Evolutionary conservation across 768 basidiomycete species (phyloP).

Genomic region (Pleurotus sapidus): DNA sequence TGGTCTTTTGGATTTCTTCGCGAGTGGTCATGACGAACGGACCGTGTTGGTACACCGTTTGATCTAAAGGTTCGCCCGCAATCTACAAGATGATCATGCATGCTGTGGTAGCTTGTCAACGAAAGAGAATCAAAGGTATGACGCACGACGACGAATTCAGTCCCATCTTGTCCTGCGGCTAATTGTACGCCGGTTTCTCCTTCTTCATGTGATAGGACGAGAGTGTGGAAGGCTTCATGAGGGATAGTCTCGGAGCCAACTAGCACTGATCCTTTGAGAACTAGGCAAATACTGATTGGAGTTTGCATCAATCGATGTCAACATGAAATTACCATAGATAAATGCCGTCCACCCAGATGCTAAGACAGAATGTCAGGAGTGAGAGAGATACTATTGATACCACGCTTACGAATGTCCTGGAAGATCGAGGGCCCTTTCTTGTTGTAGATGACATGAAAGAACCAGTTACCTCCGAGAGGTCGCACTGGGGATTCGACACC

Average conservation of each 20-base stretch:
- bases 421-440: conserved; percentile 59
- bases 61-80: conserved; percentile 87
- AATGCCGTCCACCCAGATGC: conserved; percentile 90
- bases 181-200: conserved; percentile 70
- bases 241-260: conserved; percentile 50
- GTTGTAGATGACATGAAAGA: conserved; percentile 73
- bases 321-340: conserved; percentile 60
- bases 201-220: conserved; percentile 67
- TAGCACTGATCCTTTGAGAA: conserved; percentile 61
- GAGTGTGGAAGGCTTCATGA: conserved; percentile 68
- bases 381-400: not conserved
- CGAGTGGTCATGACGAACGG: conserved; percentile 85
- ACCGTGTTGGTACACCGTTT: conserved; percentile 84
- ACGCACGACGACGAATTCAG: conserved; percentile 73
- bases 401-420: conserved; percentile 73
- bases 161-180: conserved; percentile 53
- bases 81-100: conserved; percentile 35
- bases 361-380: conserved; percentile 20
- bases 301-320: not conserved
- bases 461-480: conserved; percentile 93
- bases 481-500: conserved; percentile 86
- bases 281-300: conserved; percentile 26
- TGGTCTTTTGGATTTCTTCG: conserved; percentile 78
- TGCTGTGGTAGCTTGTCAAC: conserved; percentile 1
- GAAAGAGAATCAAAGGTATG: no score